Base-by-base conservation (phyloP, 2,329 filamentous ascomycete genomes). In the Rhexocercosporidium sp. region DNA sequence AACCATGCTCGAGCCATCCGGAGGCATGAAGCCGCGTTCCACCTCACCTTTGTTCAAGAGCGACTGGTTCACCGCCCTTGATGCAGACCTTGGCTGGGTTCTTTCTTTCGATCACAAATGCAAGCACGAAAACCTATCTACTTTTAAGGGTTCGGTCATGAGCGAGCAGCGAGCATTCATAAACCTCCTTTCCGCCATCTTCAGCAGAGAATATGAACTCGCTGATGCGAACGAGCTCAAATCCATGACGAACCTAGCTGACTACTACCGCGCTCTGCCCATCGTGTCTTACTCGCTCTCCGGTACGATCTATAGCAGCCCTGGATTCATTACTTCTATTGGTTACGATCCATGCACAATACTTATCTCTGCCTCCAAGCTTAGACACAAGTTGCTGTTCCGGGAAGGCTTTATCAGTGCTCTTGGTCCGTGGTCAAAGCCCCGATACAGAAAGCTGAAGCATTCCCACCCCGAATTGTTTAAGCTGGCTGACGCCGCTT, bases 131-230 rank as follows among this genome's bases (percentile, higher is more conserved):
- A 18, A 25, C 20, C 9, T 54, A 5, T 31, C 56, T 31, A 5
- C n/a, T n/a, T 59, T 51, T 41, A 41, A 51, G 46, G 64, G 64
- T 53, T 31, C 18, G 16, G 14, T 29, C 53, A 25, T 25, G 20
- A 25, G 27, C 14, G 59, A 66, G 20, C 31, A 53, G 20, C 39
- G 25, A 20, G 51, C 59, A 1, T 68, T 70, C 25, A 20, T 46
- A 11, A 66, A 64, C n/a, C 47, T 70, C 11, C 63, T 70, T 6
- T 66, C 60, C 37, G 66, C 62, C 14, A 61, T 70, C 20, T 70
- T 68, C 56, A 62, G 41, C 22, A 49, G 49, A 20, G 53, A 64
- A 9, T 70, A 68, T 29, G 9, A 34, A 14, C 46, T 68, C 9
- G n/a, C 25, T 11, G 18, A 51, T 41, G 51, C 29, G 1, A 47